Evolutionary conservation across 306 rosid species (phyloP).

Genomic region (Sesbania bispinosa): DNA sequence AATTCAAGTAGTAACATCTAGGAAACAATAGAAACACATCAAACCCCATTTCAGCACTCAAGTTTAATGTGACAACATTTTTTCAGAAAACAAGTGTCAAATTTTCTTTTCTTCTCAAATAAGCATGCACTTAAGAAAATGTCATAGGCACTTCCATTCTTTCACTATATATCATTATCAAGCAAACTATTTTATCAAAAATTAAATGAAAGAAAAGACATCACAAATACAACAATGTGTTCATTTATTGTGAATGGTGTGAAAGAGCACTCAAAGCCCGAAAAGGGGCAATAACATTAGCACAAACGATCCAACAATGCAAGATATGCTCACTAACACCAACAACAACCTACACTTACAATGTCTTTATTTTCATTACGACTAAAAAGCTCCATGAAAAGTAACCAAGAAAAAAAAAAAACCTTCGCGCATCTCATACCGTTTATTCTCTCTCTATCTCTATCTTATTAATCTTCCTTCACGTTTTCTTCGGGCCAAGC

Average conservation of each 20-base stretch:
- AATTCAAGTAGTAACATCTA: not conserved
- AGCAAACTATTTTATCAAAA: not conserved
- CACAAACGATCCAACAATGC: not conserved
- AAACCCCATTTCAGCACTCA: not conserved
- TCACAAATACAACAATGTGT: not conserved
- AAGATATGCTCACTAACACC: not conserved
- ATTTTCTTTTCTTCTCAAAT: not conserved
- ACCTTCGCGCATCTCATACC: not conserved
- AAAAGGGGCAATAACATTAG: not conserved
- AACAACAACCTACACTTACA: not conserved
- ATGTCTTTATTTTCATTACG: not conserved
- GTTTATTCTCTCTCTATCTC: not conserved
- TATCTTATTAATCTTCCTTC: not conserved
- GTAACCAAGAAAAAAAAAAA: not conserved
- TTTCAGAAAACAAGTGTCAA: not conserved
- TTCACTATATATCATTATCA: not conserved
- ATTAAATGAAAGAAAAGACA: not conserved
- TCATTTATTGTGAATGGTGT: not conserved
- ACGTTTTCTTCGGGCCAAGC: constrained; percentile 13
- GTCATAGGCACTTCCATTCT: not conserved
- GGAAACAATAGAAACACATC: not conserved
- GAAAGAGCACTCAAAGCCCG: not conserved
- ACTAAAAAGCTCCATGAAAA: not conserved
- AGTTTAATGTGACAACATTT: not conserved
- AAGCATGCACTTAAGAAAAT: not conserved